Conservation (phyloP, 2,329 filamentous ascomycete genomes). For the Chaetomiaceae sp. region DNA sequence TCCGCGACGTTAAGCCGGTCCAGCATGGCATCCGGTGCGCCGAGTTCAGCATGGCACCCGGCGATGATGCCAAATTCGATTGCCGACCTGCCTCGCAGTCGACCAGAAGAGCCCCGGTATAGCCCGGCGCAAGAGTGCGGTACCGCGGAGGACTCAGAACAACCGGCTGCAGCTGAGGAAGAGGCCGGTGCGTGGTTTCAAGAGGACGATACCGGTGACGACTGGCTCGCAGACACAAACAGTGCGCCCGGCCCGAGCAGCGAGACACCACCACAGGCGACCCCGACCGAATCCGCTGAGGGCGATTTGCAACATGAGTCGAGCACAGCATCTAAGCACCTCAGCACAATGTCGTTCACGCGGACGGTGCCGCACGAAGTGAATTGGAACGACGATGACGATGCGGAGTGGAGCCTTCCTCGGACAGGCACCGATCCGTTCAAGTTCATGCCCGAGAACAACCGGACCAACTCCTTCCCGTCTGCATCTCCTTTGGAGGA, state of each 20-base stretch:
- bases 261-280: constrained; percentile 4
- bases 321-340: constrained; percentile 45
- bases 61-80: constrained; percentile 46
- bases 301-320: constrained; percentile 18
- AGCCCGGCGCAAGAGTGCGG: constrained; percentile 4
- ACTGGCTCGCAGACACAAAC: constrained; percentile 22
- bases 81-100: constrained; percentile 21
- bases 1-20: constrained; percentile 22
- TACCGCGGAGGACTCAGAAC: neutral
- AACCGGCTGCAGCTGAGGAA: neutral
- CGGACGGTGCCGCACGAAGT: constrained; percentile 61
- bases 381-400: constrained; percentile 55
- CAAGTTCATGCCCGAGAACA: constrained; percentile 53
- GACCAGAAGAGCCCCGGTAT: neutral
- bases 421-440: constrained; percentile 54
- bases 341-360: constrained; percentile 59
- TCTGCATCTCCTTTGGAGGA: constrained; percentile 44
- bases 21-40: constrained; percentile 42
- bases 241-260: constrained; percentile 11
- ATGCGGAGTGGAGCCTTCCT: constrained; percentile 53
- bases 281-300: constrained; percentile 8
- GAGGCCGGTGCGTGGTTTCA: constrained; percentile 31
- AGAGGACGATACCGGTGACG: constrained; percentile 29
- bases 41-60: constrained; percentile 47
- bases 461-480: constrained; percentile 62